Evolutionary conservation across 768 basidiomycete species (phyloP).

Genomic region (Calocybe cyanea): DNA sequence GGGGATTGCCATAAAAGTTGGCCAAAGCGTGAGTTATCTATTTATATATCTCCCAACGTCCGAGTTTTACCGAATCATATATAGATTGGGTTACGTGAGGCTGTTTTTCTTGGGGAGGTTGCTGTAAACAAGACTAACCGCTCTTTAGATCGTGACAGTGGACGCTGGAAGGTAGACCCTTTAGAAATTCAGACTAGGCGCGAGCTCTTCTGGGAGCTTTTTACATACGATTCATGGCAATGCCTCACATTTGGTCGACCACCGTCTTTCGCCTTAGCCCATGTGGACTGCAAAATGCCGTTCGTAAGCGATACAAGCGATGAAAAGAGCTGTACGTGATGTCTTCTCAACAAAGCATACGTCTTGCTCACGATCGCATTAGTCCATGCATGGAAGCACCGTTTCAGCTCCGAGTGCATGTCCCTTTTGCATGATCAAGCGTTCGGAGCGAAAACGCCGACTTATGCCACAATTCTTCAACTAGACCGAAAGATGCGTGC

Average conservation of each 20-base stretch:
- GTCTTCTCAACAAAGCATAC: not conserved
- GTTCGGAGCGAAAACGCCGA: slow-evolving; percentile 65
- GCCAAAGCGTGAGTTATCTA: slow-evolving; percentile 56
- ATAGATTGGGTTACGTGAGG: slow-evolving; percentile 70
- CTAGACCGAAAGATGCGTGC: slow-evolving; percentile 64
- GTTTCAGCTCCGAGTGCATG: slow-evolving; percentile 67
- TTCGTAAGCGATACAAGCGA: slow-evolving; percentile 43
- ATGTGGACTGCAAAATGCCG: slow-evolving; percentile 66
- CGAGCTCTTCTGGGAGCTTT: slow-evolving; percentile 66
- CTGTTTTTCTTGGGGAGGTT: not conserved
- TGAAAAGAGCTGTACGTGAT: slow-evolving; percentile 55
- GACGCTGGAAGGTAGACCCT: slow-evolving; percentile 60
- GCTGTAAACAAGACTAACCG: slow-evolving; percentile 11
- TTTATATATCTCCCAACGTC: slow-evolving; percentile 9
- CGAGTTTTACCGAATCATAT: slow-evolving; percentile 1
- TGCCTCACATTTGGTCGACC: slow-evolving; percentile 69
- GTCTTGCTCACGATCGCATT: slow-evolving; percentile 7
- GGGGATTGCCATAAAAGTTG: slow-evolving; percentile 66
- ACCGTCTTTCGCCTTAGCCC: slow-evolving; percentile 62
- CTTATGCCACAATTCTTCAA: slow-evolving; percentile 64
- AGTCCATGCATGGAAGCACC: slow-evolving; percentile 72
- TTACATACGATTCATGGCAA: slow-evolving; percentile 53
- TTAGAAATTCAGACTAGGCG: slow-evolving; percentile 59
- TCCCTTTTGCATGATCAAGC: slow-evolving; percentile 67
- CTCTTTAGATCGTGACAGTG: slow-evolving; percentile 60